Conservation (phyloP, 306 rosid species). For the Castanea mollissima region DNA sequence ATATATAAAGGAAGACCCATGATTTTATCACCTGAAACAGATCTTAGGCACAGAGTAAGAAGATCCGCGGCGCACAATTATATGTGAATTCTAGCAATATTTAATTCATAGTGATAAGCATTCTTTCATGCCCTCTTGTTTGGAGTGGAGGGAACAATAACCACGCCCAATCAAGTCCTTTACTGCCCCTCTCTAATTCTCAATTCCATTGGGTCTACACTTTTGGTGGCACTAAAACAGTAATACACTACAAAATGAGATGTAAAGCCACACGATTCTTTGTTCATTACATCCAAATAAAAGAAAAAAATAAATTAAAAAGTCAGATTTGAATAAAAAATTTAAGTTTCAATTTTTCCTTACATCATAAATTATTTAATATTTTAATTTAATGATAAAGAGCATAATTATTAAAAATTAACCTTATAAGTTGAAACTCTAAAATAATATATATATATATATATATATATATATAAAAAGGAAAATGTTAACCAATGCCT, state of each 20-base stretch:
- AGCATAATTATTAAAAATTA: rapidly evolving
- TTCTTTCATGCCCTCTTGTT: constrained; percentile 63
- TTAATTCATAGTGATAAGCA: constrained; percentile 28
- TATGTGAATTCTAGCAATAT: constrained; percentile 20
- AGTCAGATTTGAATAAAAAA: no score
- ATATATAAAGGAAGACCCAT: constrained; percentile 39
- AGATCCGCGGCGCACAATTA: constrained; percentile 47
- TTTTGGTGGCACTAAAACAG: constrained; percentile 59
- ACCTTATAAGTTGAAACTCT: rapidly evolving
- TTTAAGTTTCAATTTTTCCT: rapidly evolving
- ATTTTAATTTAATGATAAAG: rapidly evolving
- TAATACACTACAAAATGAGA: constrained; percentile 24
- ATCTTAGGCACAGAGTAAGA: constrained; percentile 68
- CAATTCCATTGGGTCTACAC: constrained; percentile 63
- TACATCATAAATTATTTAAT: no score
- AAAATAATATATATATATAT: no score
- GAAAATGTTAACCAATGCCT: no score
- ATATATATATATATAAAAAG: no score
- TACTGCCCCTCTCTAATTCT: constrained; percentile 8
- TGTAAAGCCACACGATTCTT: constrained; percentile 42
- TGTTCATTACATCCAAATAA: background rate
- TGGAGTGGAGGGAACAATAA: constrained; percentile 92
- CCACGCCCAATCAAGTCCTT: constrained; percentile 49
- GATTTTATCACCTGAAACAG: constrained; percentile 68
- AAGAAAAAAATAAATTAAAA: background rate